Evolutionary conservation across 257 asterid species (phyloP).

Genomic region (Lithospermum erythrorhizon): DNA sequence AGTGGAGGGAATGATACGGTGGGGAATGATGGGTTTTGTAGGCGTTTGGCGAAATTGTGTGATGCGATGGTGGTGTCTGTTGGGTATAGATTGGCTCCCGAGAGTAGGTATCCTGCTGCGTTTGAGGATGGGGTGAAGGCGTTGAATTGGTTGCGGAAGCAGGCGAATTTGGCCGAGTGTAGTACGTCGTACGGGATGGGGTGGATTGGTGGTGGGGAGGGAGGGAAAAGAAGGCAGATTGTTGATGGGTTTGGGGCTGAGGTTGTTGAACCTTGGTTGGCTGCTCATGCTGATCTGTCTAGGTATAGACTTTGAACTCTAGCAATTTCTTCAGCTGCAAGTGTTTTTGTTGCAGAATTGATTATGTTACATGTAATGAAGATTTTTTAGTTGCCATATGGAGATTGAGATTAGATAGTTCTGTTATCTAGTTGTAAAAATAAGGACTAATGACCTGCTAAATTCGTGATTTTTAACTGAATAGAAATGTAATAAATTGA

Average conservation of each 20-base stretch:
- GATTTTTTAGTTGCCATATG: not conserved
- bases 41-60: constrained; percentile 62
- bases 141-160: constrained; percentile 69
- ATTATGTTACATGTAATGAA: too few relatives aligned
- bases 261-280: constrained; percentile 78
- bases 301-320: constrained; percentile 31
- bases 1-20: constrained; percentile 59
- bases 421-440: too few relatives aligned
- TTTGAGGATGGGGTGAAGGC: constrained; percentile 76
- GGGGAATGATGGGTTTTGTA: constrained; percentile 59
- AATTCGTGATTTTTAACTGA: too few relatives aligned
- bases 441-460: too few relatives aligned
- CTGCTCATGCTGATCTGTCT: constrained; percentile 80
- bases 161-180: constrained; percentile 68
- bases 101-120: constrained; percentile 74
- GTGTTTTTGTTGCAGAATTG: too few relatives aligned
- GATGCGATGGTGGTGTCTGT: constrained; percentile 80
- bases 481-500: not conserved
- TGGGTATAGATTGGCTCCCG: constrained; percentile 86
- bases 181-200: constrained; percentile 29
- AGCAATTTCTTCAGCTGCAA: too few relatives aligned
- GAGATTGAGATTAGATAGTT: not conserved
- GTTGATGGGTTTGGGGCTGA: constrained; percentile 65
- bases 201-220: constrained; percentile 22
- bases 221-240: constrained; percentile 45